Evolutionary conservation across 352 stramenopile species (phyloP).

Genomic region (Phytopythium chamaehyphon): DNA sequence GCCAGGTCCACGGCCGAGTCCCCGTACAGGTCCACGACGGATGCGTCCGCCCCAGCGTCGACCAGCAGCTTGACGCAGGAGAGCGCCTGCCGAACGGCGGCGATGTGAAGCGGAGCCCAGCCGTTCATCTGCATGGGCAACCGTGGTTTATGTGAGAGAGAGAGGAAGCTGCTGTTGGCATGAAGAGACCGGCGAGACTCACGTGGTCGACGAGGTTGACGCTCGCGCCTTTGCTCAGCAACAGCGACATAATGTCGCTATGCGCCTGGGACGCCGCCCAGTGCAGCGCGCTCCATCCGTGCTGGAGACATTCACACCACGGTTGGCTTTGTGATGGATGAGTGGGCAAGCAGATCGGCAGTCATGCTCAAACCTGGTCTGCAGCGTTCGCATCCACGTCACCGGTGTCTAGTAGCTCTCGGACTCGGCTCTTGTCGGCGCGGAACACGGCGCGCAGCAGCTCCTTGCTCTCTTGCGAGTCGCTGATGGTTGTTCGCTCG

Average conservation of each 20-base stretch:
- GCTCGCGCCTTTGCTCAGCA: constrained; percentile 36
- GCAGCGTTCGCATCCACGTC: constrained; percentile 43
- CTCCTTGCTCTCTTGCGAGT: constrained; percentile 47
- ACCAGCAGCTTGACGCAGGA: constrained; percentile 49
- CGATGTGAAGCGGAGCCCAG: constrained; percentile 69
- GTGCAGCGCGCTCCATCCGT: constrained; percentile 75
- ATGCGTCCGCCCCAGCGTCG: constrained; percentile 25
- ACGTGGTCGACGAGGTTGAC: constrained; percentile 66
- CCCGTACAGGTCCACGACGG: constrained; percentile 47
- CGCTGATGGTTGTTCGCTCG: constrained; percentile 42
- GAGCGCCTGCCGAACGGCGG: constrained; percentile 41
- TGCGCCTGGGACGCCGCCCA: constrained; percentile 73
- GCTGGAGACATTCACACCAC: constrained; percentile 22
- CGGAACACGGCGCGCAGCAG: constrained; percentile 64
- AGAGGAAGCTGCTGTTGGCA: too few relatives aligned
- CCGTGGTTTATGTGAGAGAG: not conserved
- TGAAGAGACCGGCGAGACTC: not conserved
- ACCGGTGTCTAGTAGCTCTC: constrained; percentile 44
- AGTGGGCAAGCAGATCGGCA: too few relatives aligned
- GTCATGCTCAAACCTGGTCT: constrained; percentile 44
- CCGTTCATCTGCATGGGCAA: constrained; percentile 40
- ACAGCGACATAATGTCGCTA: constrained; percentile 35
- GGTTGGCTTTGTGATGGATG: too few relatives aligned
- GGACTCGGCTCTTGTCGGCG: constrained; percentile 44
- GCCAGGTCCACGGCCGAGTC: constrained; percentile 44